Evolutionary conservation across 2,329 filamentous ascomycete species (phyloP).

Genomic region (Alternaria consortialis): DNA sequence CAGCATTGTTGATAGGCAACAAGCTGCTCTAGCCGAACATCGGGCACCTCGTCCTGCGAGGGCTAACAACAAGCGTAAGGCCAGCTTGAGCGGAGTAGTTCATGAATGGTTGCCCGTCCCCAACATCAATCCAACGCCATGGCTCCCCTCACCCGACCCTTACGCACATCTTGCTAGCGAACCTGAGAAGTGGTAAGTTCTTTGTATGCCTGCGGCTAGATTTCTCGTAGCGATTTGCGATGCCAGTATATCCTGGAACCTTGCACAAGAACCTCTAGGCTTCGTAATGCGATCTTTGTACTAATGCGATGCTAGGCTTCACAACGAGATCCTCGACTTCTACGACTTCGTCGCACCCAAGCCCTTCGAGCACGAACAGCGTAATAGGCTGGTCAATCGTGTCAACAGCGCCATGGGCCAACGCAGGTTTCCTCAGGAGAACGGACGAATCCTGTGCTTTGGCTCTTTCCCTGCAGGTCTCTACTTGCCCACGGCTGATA

Average conservation of each 20-base stretch:
- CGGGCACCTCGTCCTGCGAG: conserved; percentile 18
- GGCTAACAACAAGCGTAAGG: conserved; percentile 71
- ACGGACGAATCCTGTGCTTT: conserved; percentile 75
- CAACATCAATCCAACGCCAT: conserved; percentile 61
- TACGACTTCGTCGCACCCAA: conserved; percentile 83
- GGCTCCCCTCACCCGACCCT: conserved; percentile 50
- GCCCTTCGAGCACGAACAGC: conserved; percentile 78
- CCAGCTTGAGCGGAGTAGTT: conserved; percentile 56
- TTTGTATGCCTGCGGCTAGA: background rate
- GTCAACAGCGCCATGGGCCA: conserved; percentile 66
- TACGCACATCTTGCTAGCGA: conserved; percentile 64
- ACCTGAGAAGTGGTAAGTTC: conserved; percentile 55
- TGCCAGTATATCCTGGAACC: background rate
- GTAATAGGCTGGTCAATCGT: conserved; percentile 74
- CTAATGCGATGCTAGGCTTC: conserved; percentile 65
- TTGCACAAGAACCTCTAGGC: background rate
- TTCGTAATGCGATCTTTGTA: background rate
- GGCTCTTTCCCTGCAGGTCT: conserved; percentile 91
- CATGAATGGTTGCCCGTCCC: conserved; percentile 54
- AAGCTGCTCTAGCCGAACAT: conserved; percentile 22
- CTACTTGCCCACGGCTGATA: conserved; percentile 82
- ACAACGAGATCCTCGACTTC: conserved; percentile 90
- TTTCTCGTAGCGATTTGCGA: background rate
- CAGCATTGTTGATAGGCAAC: conserved; percentile 12
- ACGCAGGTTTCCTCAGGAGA: conserved; percentile 28